Evolutionary conservation across 2,329 filamentous ascomycete species (phyloP), one percentile per base, ranked within the genome.

Genomic region (Sclerotinia trifoliorum): DNA sequence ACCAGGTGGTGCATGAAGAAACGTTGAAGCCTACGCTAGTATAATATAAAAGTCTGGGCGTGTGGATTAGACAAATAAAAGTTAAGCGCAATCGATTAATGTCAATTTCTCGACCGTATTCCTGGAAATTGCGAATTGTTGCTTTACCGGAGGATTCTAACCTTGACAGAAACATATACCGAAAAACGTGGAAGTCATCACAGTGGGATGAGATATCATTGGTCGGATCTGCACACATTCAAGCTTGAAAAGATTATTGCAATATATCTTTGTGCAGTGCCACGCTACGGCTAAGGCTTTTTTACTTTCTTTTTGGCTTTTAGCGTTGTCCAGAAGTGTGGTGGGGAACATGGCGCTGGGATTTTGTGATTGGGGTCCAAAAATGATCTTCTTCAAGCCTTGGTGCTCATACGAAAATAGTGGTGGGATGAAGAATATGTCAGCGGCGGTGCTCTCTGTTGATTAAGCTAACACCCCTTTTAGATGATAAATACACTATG

Each of bases 61-160:
- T 32, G 52, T 55, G 52, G 32, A 32, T 13, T 32, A 21, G 2
- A n/a, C 17, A 29, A 8, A 55, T 55, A 8, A 35, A 35, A 13
- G 11, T 21, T 32, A 55, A 55, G 52, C 26, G 52, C 29, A 32
- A 32, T 55, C 26, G 26, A 55, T 55, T 21, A 32, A 32, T 32
- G 35, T 39, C 35, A 10, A 39, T 39, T 39, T 13, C 52, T 55
- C 17, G 52, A 21, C 26, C 52, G 21, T 32, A 19, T 32, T 32
- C 26, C 52, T 55, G 52, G 52, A 55, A 55, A 55, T 55, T 55
- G 52, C 52, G 52, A 26, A 32, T 29, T 35, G 21, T 5, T 55
- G 26, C 32, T 55, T 29, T 55, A 55, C 52, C 52, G 52, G 26
- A 55, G 52, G 52, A 55, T 55, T 55, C 52, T 55, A 32, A 32